Percentiles rank a stretch among this genome's conserved stretches.
Conservation (phyloP, 164 flowering plant genomes). For the Paratinospora sagittata region DNA sequence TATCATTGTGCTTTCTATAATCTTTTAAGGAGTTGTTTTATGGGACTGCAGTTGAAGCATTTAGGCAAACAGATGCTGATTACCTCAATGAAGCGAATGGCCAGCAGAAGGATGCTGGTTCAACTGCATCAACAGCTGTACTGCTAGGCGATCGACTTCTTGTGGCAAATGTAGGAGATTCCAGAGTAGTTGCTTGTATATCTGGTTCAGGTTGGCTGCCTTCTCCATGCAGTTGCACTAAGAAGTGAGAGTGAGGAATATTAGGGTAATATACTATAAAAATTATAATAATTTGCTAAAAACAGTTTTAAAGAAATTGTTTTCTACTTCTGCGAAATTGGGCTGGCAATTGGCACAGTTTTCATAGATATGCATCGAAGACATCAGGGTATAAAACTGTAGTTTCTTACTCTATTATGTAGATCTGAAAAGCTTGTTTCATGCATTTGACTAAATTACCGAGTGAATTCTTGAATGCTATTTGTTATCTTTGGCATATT, state of each 20-base stretch:
- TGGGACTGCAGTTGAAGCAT: conserved; percentile 57
- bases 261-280: conserved; percentile 3
- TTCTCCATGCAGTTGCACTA: conserved; percentile 9
- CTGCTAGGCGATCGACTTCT: conserved; percentile 49
- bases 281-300: background rate
- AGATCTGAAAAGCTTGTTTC: background rate
- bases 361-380: background rate
- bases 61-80: conserved; percentile 58
- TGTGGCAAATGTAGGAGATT: conserved; percentile 91
- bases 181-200: conserved; percentile 68
- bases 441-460: background rate
- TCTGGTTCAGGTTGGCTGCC: conserved; percentile 60
- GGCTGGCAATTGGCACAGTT: background rate
- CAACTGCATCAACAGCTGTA: conserved; percentile 79
- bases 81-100: conserved; percentile 62
- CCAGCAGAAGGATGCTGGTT: conserved; percentile 67
- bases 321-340: background rate
- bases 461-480: background rate
- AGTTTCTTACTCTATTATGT: too few relatives aligned
- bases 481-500: background rate
- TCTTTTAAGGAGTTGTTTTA: background rate
- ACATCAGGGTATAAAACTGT: too few relatives aligned
- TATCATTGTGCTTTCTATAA: background rate
- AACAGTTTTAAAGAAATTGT: background rate
- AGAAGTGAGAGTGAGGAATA: conserved; percentile 9